These are phyloP conservation scores for Rutstroemia sydowiana DNA, from an alignment of 2,329 filamentous ascomycete species.

Conservation along the genomic window DNA sequence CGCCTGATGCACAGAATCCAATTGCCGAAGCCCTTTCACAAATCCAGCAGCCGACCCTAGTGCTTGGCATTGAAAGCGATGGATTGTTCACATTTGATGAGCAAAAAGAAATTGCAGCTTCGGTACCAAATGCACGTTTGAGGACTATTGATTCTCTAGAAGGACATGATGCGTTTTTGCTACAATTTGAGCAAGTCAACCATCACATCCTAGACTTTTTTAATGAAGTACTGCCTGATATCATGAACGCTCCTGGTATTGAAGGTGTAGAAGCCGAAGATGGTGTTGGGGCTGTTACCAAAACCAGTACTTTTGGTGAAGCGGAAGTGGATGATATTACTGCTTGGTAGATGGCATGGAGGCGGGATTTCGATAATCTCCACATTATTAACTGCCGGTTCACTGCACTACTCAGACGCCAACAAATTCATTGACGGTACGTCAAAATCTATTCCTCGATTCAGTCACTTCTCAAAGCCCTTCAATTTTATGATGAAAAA, in stretches of 20 bases:
- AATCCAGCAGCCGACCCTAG: constrained; percentile 83
- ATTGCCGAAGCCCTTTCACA: constrained; percentile 69
- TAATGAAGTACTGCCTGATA: constrained; percentile 73
- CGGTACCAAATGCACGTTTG: constrained; percentile 69
- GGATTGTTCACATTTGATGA: constrained; percentile 96
- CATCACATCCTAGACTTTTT: constrained; percentile 78
- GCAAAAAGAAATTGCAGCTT: constrained; percentile 81
- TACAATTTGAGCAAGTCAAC: constrained; percentile 98
- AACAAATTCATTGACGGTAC: no score
- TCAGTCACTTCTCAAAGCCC: neutral
- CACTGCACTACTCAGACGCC: neutral
- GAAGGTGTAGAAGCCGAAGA: constrained; percentile 35
- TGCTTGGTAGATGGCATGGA: constrained; percentile 61
- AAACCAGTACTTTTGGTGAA: constrained; percentile 90
- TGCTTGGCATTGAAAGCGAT: constrained; percentile 91
- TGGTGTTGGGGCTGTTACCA: constrained; percentile 58
- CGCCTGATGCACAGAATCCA: constrained; percentile 31
- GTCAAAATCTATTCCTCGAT: neutral
- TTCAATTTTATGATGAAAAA: constrained; percentile 72
- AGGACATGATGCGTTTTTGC: constrained; percentile 89
- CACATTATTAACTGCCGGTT: neutral
- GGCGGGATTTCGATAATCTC: neutral
- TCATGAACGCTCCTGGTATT: constrained; percentile 62
- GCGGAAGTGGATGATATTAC: constrained; percentile 95
- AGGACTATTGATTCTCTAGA: constrained; percentile 89